These are phyloP conservation scores for Yamadazyma endophytica DNA, from an alignment of 805 yeast species.

Conservation along the genomic window DNA sequence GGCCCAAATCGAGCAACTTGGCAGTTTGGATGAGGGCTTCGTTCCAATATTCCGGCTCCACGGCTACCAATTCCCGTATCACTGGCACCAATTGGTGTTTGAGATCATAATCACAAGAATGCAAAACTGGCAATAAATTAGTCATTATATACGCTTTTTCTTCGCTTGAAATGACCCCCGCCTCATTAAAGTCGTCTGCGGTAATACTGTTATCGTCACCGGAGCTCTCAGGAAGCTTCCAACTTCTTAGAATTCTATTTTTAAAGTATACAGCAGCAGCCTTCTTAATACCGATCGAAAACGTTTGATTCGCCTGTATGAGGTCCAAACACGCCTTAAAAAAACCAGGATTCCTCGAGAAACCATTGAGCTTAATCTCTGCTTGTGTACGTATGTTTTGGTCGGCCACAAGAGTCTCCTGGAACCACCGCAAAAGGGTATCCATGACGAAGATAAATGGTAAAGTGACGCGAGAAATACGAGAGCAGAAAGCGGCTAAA, in stretches of 20 bases:
- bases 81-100: slow-evolving; percentile 39
- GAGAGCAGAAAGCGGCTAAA: no score
- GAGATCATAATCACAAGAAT: slow-evolving; percentile 27
- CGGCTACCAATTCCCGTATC: slow-evolving; percentile 21
- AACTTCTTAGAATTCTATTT: slow-evolving; percentile 61
- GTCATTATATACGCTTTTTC: slow-evolving; percentile 75
- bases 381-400: slow-evolving; percentile 2
- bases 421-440: slow-evolving; percentile 4
- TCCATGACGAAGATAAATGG: no score
- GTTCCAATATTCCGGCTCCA: no score
- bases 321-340: slow-evolving; percentile 6
- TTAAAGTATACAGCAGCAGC: slow-evolving; percentile 84
- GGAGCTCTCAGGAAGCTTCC: slow-evolving; percentile 52
- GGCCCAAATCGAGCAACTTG: no score
- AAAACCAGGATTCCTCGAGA: slow-evolving; percentile 7
- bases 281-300: slow-evolving; percentile 42
- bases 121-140: slow-evolving; percentile 61
- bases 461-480: no score
- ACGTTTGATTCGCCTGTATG: slow-evolving; percentile 28
- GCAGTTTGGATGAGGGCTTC: slow-evolving; percentile 30
- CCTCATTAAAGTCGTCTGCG: slow-evolving; percentile 17
- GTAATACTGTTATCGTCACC: slow-evolving; percentile 1
- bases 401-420: slow-evolving; percentile 2
- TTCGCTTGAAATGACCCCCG: slow-evolving; percentile 47
- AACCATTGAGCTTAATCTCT: neutral